These are phyloP conservation scores for Volvox carteri DNA, from an alignment of 163 green algal species.

Conservation along the genomic window DNA sequence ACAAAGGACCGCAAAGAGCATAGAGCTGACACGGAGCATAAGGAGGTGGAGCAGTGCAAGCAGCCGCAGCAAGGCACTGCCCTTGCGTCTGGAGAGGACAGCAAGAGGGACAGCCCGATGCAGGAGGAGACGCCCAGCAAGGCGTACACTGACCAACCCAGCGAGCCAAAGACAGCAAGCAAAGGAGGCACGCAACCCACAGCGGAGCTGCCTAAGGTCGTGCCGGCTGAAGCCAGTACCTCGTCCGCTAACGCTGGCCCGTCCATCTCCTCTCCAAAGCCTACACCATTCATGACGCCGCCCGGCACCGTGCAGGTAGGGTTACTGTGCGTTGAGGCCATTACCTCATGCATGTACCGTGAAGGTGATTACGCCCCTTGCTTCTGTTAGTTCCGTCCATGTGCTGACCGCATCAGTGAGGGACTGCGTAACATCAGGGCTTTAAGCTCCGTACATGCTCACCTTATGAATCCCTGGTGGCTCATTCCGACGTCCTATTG, in stretches of 20 bases:
- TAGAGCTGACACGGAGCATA: no score
- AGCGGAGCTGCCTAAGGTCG: background rate
- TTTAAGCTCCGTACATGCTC: no score
- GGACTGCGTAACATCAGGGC: no score
- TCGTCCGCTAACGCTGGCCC: background rate
- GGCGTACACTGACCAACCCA: background rate
- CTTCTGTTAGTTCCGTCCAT: no score
- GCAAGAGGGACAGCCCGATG: background rate
- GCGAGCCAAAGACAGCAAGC: background rate
- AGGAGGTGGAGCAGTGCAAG: no score
- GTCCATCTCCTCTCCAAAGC: background rate
- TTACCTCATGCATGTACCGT: no score
- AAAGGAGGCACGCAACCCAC: background rate
- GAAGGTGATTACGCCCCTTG: no score
- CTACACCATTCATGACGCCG: background rate
- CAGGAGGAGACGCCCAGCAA: background rate
- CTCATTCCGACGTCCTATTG: no score
- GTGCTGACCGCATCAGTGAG: no score
- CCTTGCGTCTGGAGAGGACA: background rate
- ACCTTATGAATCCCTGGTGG: no score
- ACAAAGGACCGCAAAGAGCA: no score
- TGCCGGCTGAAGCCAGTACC: background rate
- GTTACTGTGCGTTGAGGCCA: background rate
- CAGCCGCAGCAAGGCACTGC: background rate
- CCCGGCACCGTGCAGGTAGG: conserved; percentile 21